phyloP scores from a whole-genome alignment of 78 protist genomes.

The Anaeramoeba flamelloides region DNA sequence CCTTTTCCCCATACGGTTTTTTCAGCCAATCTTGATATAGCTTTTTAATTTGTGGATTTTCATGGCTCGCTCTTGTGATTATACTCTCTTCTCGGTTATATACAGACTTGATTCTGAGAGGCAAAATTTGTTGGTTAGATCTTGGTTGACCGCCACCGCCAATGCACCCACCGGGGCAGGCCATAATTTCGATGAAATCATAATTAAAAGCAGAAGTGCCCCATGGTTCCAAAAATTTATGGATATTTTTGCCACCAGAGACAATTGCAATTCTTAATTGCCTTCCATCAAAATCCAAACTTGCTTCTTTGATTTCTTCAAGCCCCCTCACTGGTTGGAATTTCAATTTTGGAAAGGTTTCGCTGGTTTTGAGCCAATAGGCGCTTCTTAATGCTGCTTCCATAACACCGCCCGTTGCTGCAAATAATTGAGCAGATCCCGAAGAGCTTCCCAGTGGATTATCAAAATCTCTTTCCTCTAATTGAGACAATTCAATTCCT shows the following conservation, averaged over 20 bases:
- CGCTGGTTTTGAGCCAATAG: neutral
- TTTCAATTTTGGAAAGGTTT: neutral
- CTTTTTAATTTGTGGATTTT: neutral
- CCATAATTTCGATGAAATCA: conserved; percentile 36
- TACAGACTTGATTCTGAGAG: neutral
- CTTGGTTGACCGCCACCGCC: conserved; percentile 33
- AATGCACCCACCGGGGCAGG: conserved; percentile 38
- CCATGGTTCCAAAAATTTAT: neutral
- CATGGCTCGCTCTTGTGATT: neutral
- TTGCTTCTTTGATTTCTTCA: conserved; percentile 28
- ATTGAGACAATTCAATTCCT: neutral
- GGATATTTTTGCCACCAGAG: neutral
- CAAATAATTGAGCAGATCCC: conserved; percentile 28
- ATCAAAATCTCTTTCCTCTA: neutral
- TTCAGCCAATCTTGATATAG: neutral
- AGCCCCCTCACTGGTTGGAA: conserved; percentile 2
- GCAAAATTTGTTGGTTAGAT: neutral
- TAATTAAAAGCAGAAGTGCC: neutral
- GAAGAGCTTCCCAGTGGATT: conserved; percentile 9
- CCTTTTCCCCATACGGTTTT: neutral
- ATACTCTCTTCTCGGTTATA: neutral
- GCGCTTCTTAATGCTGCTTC: conserved; percentile 37
- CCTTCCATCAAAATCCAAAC: neutral
- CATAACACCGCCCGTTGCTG: conserved; percentile 43
- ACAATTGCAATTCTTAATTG: conserved; percentile 18